Conservation (phyloP, 345 rosid genomes). For the Brassica nigra region DNA sequence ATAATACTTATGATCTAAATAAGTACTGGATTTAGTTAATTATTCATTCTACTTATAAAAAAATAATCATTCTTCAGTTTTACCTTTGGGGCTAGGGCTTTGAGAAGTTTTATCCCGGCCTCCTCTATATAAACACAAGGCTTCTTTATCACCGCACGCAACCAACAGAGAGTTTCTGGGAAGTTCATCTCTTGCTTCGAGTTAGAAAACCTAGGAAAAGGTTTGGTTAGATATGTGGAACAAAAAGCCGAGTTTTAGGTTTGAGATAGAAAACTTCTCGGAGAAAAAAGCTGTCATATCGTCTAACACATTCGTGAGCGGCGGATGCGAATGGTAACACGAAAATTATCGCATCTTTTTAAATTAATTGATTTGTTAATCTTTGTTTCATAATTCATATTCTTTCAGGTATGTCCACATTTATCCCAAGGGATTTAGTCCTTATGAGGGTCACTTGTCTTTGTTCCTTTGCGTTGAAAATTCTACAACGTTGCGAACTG, state of each 20-base stretch:
- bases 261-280: conserved; percentile 23
- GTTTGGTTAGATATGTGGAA: background rate
- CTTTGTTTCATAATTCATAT: background rate
- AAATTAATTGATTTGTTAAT: background rate
- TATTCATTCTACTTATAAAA: background rate
- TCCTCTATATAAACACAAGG: background rate
- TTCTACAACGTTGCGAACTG: background rate
- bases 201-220: background rate
- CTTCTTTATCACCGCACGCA: background rate
- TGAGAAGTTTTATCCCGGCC: background rate
- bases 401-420: background rate
- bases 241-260: background rate
- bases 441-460: background rate
- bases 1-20: background rate
- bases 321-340: conserved; percentile 27
- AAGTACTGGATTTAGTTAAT: background rate
- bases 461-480: background rate
- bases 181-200: background rate
- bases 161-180: background rate
- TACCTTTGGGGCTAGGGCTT: conserved; percentile 1
- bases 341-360: background rate
- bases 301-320: background rate
- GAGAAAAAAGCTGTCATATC: background rate
- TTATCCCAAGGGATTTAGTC: background rate
- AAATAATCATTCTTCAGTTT: too few relatives aligned